phyloP scores from a whole-genome alignment of 768 basidiomycete genomes.

The Macrolepiota fuliginosa region DNA sequence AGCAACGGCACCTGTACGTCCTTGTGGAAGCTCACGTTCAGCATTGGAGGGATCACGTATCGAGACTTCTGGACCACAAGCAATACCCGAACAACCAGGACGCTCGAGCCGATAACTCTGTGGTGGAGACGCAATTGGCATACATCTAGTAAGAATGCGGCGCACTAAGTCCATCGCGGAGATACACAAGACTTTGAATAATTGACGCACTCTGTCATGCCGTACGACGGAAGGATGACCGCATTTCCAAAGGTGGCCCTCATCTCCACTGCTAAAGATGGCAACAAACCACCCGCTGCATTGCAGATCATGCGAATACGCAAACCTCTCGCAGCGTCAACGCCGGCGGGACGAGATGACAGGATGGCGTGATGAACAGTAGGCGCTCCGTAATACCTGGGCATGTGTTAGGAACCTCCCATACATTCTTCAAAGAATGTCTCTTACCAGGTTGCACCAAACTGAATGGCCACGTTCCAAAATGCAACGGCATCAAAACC shows the following conservation, averaged over 20 bases:
- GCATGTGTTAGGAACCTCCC: conserved; percentile 6
- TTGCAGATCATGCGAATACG: conserved; percentile 47
- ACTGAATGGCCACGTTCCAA: conserved; percentile 38
- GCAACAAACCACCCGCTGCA: conserved; percentile 52
- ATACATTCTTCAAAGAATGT: conserved; percentile 6
- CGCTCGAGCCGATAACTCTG: conserved; percentile 41
- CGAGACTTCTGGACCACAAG: conserved; percentile 45
- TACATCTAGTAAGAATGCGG: conserved; percentile 30
- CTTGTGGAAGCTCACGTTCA: conserved; percentile 34
- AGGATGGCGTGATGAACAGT: conserved; percentile 52
- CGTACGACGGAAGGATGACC: conserved; percentile 57
- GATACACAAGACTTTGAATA: background rate
- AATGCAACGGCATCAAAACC: conserved; percentile 54
- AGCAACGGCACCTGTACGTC: conserved; percentile 48
- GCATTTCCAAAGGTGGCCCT: conserved; percentile 45
- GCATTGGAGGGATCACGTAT: conserved; percentile 36
- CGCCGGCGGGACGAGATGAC: conserved; percentile 29
- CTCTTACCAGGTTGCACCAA: conserved; percentile 49
- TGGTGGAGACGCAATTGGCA: conserved; percentile 48
- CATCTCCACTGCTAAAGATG: conserved; percentile 47
- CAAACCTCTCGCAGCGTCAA: conserved; percentile 30
- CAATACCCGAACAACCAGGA: conserved; percentile 45
- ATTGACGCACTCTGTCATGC: conserved; percentile 47
- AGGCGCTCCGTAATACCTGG: conserved; percentile 49
- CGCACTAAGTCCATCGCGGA: conserved; percentile 11